Base-by-base conservation (phyloP, 1,284 basidiomycete genomes). In the Tetrapyrgos nigripes region DNA sequence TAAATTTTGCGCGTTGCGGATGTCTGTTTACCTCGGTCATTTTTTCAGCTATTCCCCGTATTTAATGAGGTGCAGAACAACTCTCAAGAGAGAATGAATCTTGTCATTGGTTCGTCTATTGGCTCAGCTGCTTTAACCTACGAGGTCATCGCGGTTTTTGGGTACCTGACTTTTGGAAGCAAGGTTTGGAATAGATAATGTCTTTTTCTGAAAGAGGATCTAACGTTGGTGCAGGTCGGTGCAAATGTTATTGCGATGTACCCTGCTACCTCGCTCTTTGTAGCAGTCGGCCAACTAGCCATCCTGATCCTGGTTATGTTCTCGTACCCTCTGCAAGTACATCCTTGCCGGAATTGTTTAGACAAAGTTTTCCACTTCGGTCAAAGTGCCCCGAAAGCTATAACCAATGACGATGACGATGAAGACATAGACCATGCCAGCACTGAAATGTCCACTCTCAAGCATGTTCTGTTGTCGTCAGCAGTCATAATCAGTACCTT, bases 191-290 rank as follows among this genome's bases (percentile, higher is more conserved):
- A 27, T 53, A 14, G n/a, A 13, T 21, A 8, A 28, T 23, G n/a
- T 49, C 8, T 50, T 10, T 37, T 3, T 53, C 44, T 33, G 24
- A 31, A 19, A 50, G 1, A 4, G 14, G 60, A 62, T 61, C 55
- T 53, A 52, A 58, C 37, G 26, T 45, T 29, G 37, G 23, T 29
- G 51, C 61, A 92, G 88, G 94, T 98, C 62, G 88, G 91, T 44
- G 86, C 91, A 33, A 97, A 98, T 76, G 92, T 98, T 66, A 93
- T 98, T 66, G 92, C 93, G 17, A 96, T 95, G 93, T 98, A 97
- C 69, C 95, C 96, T 1, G 87, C 93, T n/a, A 93, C 92, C 1
- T 95, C 94, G 37, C 75, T 97, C 31, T 93, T 97, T 73, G 93
- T 99, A 62, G 95, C 96, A 40, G 73, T 97, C 62, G 96, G 96